Evolutionary conservation across 768 basidiomycete genomes (phyloP), one percentile per base, ranked within the genome.

Genomic region (Lentinula guzmanii): DNA sequence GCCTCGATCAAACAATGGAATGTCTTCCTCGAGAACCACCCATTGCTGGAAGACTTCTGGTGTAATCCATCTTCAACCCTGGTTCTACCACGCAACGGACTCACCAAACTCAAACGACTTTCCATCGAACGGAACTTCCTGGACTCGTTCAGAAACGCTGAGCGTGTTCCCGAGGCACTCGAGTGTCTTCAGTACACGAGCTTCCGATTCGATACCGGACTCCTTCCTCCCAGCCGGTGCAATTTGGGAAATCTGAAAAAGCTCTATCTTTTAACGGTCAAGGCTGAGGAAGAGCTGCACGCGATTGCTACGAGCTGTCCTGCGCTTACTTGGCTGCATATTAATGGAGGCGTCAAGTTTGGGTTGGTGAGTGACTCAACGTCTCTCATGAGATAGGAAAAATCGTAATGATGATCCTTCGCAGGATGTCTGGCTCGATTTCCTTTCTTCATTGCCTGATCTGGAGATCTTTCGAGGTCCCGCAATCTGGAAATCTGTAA

Each of bases 391-490:
- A 6, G 5, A 48, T 24, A 48, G 21, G 8, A 48, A 2, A 48
- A 8, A 7, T 48, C 16, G 21, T 24, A 10, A 24, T 21, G 41
- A 55, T 43, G 52, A 24, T 61, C 21, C 1, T 45, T 24, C 21
- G 8, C 53, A 79, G 77, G 72, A 76, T 11, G 68, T 71, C 31
- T 77, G 79, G 73, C 67, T 82, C 11, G 67, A 71, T 37, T 68
- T 79, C 13, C 67, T 83, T 0, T 71, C 78, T 1, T 71, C 66
- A 13, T 82, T 82, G 62, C 64, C 65, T 3, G 73, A 76, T 15
- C 76, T 83, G 11, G 71, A 79, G 65, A 75, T 78, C 0, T 77
- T 82, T 63, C 73, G 75, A 45, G 79, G 80, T 10, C 63, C 67
- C 33, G 77, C 74, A 13, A 66, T 81, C 1, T 83, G 81, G 81